These are phyloP conservation scores for Neospermospora avenae DNA, from an alignment of 2,329 filamentous ascomycete species.

Conservation along the genomic window DNA sequence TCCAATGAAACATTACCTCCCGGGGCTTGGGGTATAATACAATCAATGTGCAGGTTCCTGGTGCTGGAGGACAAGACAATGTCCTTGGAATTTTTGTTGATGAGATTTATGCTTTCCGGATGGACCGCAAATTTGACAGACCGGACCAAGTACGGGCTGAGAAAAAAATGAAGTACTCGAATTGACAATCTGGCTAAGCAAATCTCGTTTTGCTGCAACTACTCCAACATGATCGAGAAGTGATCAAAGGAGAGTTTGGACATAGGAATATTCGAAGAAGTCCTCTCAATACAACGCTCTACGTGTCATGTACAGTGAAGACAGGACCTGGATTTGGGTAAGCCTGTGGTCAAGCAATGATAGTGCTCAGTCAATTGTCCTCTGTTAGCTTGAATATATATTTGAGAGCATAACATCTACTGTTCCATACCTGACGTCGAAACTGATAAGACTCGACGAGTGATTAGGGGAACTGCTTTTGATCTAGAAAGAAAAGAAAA, in stretches of 20 bases:
- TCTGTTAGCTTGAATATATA: too few relatives aligned
- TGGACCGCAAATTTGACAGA: constrained; percentile 6
- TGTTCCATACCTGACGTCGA: too few relatives aligned
- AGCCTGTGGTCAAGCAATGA: too few relatives aligned
- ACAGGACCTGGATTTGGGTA: too few relatives aligned
- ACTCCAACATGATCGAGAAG: constrained; percentile 8
- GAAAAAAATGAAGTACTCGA: constrained; percentile 11
- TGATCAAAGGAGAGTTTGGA: constrained; percentile 7
- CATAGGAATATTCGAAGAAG: not conserved
- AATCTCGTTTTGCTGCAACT: constrained; percentile 6
- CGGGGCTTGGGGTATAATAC: not conserved
- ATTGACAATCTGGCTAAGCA: constrained; percentile 10
- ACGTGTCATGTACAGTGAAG: too few relatives aligned
- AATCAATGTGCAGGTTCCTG: not conserved
- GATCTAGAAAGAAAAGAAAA: too few relatives aligned
- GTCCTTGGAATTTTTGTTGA: not conserved
- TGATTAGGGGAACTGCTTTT: too few relatives aligned
- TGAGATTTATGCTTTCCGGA: not conserved
- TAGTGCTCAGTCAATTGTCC: too few relatives aligned
- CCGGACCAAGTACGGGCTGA: constrained; percentile 13
- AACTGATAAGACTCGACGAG: too few relatives aligned
- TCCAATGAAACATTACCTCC: not conserved
- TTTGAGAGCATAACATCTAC: too few relatives aligned
- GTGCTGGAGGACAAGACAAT: not conserved
- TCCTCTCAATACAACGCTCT: not conserved